phyloP scores from a whole-genome alignment of 1,139 yeast genomes.

The Scheffersomyces parashehatae region DNA sequence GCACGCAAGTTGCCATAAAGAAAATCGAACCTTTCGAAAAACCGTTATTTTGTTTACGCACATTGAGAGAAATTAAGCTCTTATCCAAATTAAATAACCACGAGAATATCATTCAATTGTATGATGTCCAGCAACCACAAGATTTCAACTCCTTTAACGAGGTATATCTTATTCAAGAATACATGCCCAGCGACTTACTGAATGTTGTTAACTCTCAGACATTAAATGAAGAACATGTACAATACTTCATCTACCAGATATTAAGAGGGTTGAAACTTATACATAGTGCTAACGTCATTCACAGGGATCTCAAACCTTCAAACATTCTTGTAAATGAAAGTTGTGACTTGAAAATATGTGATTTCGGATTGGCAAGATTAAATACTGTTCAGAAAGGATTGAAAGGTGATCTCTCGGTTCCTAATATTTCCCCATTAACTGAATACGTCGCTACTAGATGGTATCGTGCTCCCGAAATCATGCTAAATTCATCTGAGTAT shows the following conservation, averaged over 20 bases:
- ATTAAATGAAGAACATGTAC: slow-evolving; percentile 65
- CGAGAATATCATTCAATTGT: slow-evolving; percentile 41
- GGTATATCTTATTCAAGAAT: slow-evolving; percentile 69
- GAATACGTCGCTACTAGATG: slow-evolving; percentile 81
- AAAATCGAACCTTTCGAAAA: slow-evolving; percentile 43
- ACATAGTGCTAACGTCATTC: slow-evolving; percentile 96
- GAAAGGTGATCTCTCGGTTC: slow-evolving; percentile 19
- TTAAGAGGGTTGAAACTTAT: slow-evolving; percentile 91
- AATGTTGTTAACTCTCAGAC: slow-evolving; percentile 54
- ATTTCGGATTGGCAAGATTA: slow-evolving; percentile 69
- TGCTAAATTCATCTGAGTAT: slow-evolving; percentile 68
- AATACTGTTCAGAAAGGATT: slow-evolving; percentile 20
- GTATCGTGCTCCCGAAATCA: slow-evolving; percentile 80
- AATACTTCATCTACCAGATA: slow-evolving; percentile 80
- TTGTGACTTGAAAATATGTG: slow-evolving; percentile 95
- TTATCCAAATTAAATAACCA: slow-evolving; percentile 37
- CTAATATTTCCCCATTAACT: slow-evolving; percentile 48
- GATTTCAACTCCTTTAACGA: slow-evolving; percentile 51
- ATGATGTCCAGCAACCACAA: slow-evolving; percentile 40
- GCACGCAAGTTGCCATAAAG: slow-evolving; percentile 43
- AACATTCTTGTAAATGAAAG: slow-evolving; percentile 91
- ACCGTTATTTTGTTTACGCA: slow-evolving; percentile 38
- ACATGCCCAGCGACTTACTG: slow-evolving; percentile 70
- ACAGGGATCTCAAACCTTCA: slow-evolving; percentile 91
- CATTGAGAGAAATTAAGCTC: slow-evolving; percentile 43